These are phyloP conservation scores for Populus hybrid DNA, from an alignment of 441 rosid species.

Conservation along the genomic window DNA sequence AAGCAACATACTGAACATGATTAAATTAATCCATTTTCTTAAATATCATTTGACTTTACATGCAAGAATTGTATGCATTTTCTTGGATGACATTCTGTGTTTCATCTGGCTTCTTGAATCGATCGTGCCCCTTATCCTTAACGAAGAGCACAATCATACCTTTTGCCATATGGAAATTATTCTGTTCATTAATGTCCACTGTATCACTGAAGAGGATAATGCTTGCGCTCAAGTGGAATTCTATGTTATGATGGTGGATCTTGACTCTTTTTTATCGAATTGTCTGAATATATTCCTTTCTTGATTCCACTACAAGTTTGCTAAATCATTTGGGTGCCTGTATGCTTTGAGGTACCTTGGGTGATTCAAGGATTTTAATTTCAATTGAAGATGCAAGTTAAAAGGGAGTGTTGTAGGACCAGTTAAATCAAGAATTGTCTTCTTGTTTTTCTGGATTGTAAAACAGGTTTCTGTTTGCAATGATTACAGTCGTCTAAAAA, in stretches of 20 bases:
- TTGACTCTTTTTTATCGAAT: background rate
- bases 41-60: background rate
- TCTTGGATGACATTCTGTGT: background rate
- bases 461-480: too few species aligned
- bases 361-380: too few species aligned
- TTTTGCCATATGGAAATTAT: background rate
- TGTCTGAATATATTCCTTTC: background rate
- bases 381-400: background rate
- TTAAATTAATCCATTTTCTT: constrained; percentile 9
- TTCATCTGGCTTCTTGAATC: too few species aligned
- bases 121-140: too few species aligned
- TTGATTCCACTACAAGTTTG: background rate
- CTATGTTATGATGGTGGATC: background rate
- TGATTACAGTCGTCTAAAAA: too few species aligned
- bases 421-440: background rate
- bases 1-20: constrained; percentile 6
- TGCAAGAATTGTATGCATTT: background rate
- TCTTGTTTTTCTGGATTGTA: background rate
- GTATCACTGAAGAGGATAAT: background rate
- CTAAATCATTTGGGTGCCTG: too few species aligned
- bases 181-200: background rate
- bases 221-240: background rate
- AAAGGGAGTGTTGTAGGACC: background rate
- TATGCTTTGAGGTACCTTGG: too few species aligned
- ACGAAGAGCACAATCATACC: background rate